Evolutionary conservation across 257 asterid genomes (phyloP).

Genomic region (Petunia axillaris): DNA sequence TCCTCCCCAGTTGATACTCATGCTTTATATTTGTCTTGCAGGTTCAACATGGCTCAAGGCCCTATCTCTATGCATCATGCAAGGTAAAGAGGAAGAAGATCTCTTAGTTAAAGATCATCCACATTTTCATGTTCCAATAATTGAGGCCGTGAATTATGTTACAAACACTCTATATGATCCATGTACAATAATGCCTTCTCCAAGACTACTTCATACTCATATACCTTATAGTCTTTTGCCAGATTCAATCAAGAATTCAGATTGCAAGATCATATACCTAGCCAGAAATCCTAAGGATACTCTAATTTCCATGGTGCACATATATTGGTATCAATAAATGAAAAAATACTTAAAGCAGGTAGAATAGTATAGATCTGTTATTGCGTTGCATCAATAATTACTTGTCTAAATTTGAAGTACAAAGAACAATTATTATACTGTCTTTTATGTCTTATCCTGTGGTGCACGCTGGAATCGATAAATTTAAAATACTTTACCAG

Average conservation of each 20-base stretch:
- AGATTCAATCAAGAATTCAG: neutral
- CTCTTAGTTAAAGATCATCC: neutral
- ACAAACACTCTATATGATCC: neutral
- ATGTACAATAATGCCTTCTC: neutral
- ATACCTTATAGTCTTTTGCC: neutral
- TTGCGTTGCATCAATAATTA: no score
- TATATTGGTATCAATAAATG: no score
- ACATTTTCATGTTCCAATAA: conserved; percentile 4
- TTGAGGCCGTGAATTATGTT: neutral
- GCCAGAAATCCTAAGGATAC: neutral
- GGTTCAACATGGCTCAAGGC: conserved; percentile 11
- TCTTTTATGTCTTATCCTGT: no score
- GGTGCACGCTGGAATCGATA: no score
- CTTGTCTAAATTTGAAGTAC: no score
- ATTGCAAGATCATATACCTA: neutral
- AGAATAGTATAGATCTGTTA: no score
- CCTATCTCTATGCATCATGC: neutral
- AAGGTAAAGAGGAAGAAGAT: neutral
- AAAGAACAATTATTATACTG: no score
- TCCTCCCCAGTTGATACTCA: no score
- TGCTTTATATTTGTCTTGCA: neutral
- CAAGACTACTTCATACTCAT: neutral
- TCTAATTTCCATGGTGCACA: neutral
- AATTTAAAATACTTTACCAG: no score
- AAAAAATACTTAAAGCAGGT: no score